These are phyloP conservation scores for Pseudocercospora fuligena DNA, from an alignment of 2,329 filamentous ascomycete genomes.

Conservation along the genomic window DNA sequence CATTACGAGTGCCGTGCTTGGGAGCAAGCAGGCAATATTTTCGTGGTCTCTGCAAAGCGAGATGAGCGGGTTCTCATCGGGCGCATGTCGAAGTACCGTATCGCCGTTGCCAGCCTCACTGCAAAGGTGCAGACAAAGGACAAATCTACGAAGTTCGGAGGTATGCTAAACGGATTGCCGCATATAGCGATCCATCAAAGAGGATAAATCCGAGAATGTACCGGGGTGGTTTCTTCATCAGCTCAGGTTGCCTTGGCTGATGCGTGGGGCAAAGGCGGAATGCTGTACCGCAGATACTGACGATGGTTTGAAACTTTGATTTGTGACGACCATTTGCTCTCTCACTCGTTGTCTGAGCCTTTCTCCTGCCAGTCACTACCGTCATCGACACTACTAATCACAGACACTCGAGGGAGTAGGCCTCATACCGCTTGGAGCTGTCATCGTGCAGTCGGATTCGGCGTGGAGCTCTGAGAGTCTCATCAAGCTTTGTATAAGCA, in stretches of 20 bases:
- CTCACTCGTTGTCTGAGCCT: neutral
- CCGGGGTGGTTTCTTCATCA: neutral
- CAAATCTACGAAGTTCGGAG: neutral
- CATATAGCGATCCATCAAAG: neutral
- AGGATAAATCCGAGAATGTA: neutral
- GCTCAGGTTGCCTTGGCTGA: neutral
- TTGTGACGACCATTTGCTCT: neutral
- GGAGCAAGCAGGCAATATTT: neutral
- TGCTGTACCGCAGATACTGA: neutral
- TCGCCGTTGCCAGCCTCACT: neutral
- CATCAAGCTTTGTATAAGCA: slow-evolving; percentile 4
- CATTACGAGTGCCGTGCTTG: neutral
- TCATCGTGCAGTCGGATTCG: neutral
- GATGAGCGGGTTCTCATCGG: neutral
- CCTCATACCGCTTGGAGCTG: neutral
- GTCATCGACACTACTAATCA: neutral
- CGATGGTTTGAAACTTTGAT: neutral
- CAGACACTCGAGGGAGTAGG: too few relatives aligned
- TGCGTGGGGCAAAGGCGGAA: neutral
- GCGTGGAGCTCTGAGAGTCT: neutral
- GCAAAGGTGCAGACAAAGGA: neutral
- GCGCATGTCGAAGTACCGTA: neutral
- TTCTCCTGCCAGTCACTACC: slow-evolving; percentile 2
- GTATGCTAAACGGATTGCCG: neutral
- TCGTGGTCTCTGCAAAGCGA: neutral